Percentiles rank a stretch among this genome's conserved stretches.
Evolutionary conservation across 1,139 yeast species (phyloP).

Genomic region (Casaregolazyma lundiana): DNA sequence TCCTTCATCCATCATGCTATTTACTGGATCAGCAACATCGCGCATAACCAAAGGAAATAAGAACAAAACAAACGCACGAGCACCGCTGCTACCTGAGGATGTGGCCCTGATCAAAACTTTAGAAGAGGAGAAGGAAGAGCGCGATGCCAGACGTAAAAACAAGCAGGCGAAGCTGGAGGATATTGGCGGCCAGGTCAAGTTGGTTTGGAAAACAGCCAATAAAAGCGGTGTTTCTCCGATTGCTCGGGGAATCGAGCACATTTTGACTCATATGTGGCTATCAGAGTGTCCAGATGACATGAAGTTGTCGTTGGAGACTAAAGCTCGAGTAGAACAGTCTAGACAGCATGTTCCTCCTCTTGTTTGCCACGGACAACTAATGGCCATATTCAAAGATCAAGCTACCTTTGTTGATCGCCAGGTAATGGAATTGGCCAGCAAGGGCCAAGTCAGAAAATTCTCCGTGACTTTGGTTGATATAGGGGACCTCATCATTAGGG

Average conservation of each 20-base stretch:
- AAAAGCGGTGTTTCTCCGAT: conserved; percentile 16
- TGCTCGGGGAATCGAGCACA: conserved; percentile 19
- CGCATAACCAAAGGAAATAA: not conserved
- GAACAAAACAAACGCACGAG: not conserved
- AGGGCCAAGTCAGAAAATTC: conserved; percentile 32
- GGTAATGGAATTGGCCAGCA: conserved; percentile 30
- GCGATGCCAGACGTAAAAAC: conserved; percentile 17
- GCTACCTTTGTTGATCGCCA: conserved; percentile 44
- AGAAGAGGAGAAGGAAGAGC: conserved; percentile 25
- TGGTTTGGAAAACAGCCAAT: conserved; percentile 20
- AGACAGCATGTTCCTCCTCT: conserved; percentile 36
- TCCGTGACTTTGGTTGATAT: conserved; percentile 36
- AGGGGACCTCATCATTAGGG: conserved; percentile 36
- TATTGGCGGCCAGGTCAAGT: conserved; percentile 22
- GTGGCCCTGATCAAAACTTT: conserved; percentile 24
- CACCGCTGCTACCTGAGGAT: conserved; percentile 29
- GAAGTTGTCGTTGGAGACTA: conserved; percentile 23
- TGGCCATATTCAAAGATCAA: conserved; percentile 38
- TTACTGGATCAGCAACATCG: not conserved
- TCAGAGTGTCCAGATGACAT: conserved; percentile 27
- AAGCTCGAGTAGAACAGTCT: conserved; percentile 24
- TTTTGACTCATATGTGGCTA: conserved; percentile 28
- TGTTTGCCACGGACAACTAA: conserved; percentile 38
- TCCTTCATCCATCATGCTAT: not conserved
- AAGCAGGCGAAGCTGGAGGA: conserved; percentile 26